Percentiles rank a stretch among this genome's conserved stretches.
phyloP scores from a whole-genome alignment of 2,329 filamentous ascomycete species.

The Diplocarpon mali region DNA sequence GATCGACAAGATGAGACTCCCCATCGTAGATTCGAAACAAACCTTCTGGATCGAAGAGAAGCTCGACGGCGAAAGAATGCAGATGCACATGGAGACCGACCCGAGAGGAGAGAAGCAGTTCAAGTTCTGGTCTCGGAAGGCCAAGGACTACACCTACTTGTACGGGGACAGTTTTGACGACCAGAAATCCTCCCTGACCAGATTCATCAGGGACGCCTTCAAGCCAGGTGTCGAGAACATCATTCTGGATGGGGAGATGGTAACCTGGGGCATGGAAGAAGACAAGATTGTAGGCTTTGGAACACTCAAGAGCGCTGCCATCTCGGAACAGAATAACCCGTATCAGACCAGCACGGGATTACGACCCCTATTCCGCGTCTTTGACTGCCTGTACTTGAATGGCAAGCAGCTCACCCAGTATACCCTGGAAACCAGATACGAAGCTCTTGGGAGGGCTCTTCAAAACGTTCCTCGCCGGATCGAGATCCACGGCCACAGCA shows the following conservation, averaged over 20 bases:
- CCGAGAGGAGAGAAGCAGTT: slow-evolving; percentile 61
- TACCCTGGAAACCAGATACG: slow-evolving; percentile 68
- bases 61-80: slow-evolving; percentile 92
- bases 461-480: slow-evolving; percentile 61
- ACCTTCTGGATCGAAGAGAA: slow-evolving; percentile 98
- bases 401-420: slow-evolving; percentile 69
- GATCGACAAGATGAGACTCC: slow-evolving; percentile 50
- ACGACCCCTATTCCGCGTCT: slow-evolving; percentile 72
- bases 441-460: slow-evolving; percentile 63
- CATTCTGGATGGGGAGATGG: slow-evolving; percentile 96
- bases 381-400: slow-evolving; percentile 87
- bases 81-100: slow-evolving; percentile 81
- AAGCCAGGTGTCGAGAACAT: slow-evolving; percentile 66
- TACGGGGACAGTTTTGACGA: slow-evolving; percentile 74
- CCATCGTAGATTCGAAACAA: slow-evolving; percentile 49
- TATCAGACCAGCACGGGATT: slow-evolving; percentile 43
- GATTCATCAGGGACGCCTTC: slow-evolving; percentile 71
- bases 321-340: slow-evolving; percentile 67
- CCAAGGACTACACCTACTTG: slow-evolving; percentile 90
- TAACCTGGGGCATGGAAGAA: slow-evolving; percentile 84
- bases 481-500: slow-evolving; percentile 66
- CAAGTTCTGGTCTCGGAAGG: slow-evolving; percentile 88
- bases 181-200: slow-evolving; percentile 64
- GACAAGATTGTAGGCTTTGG: slow-evolving; percentile 85
- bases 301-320: slow-evolving; percentile 81